Conservation (phyloP, 306 rosid genomes). For the Cicer chorassanicum region DNA sequence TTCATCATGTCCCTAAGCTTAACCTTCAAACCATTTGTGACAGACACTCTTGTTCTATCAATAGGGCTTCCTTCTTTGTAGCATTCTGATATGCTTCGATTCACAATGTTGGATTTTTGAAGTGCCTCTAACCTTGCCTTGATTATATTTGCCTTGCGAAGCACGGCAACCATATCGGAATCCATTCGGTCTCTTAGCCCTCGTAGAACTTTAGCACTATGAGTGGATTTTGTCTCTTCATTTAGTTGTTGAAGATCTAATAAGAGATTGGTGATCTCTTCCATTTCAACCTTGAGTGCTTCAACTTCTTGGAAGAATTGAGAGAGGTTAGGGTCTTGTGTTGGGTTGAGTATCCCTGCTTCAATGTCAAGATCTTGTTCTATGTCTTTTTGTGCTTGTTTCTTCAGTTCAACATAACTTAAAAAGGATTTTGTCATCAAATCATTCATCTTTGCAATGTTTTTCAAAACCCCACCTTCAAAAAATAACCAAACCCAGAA, state of each 20-base stretch:
- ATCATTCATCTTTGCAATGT: constrained; percentile 79
- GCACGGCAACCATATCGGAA: constrained; percentile 72
- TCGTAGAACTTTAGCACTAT: constrained; percentile 79
- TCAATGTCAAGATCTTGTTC: constrained; percentile 65
- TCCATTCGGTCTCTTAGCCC: constrained; percentile 88
- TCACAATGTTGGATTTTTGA: constrained; percentile 65
- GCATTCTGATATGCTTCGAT: constrained; percentile 58
- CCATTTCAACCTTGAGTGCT: constrained; percentile 72
- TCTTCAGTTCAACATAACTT: constrained; percentile 91
- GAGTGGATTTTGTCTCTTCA: constrained; percentile 79
- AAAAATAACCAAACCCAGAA: constrained; percentile 33
- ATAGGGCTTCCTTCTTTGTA: constrained; percentile 63
- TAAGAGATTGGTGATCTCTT: constrained; percentile 95
- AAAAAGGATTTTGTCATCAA: constrained; percentile 88
- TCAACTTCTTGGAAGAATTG: constrained; percentile 74
- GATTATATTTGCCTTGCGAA: constrained; percentile 71
- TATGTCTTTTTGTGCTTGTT: constrained; percentile 68
- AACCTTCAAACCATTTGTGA: constrained; percentile 78
- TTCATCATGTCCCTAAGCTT: constrained; percentile 79
- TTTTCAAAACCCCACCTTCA: constrained; percentile 52
- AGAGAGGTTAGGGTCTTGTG: constrained; percentile 75
- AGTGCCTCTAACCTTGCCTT: constrained; percentile 67
- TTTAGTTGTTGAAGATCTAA: constrained; percentile 71
- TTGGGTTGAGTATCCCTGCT: constrained; percentile 63
- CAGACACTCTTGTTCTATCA: constrained; percentile 72